Base-by-base conservation (phyloP, 2,329 filamentous ascomycete species). In the Beauveria medogensis region DNA sequence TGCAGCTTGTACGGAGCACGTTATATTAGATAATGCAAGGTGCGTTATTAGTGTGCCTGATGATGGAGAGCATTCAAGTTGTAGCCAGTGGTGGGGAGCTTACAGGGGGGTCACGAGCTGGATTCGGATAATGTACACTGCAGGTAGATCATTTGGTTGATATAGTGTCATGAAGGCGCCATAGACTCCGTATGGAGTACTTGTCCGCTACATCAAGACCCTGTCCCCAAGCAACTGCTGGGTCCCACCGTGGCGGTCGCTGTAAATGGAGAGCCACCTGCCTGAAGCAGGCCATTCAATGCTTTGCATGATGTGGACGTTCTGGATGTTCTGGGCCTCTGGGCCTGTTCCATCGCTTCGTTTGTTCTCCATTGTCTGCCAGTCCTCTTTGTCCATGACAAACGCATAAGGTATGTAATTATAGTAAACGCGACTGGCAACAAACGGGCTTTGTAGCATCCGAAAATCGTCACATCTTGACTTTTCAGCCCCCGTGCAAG, bases 1-100 rank as follows among this genome's bases (percentile, higher is more conserved):
- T 69, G 26, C 68, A 70, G 53, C 55, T 65, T 37, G 34, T 16
- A 37, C 34, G 18, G 58, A 63, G 34, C 12, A 37, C 34, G 24
- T 53, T 53, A 63, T 57, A 67, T 65, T 52, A 53, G 54, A 43
- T 20, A 24, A 37, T 46, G 37, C 55, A 22, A 18, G 18, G 34
- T 37, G 34, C 34, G 34, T 37, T 37, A 37, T 37, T 37, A 37
- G 34, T 37, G 30, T 34, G 30, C 30, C 30, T 34, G 12, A 34
- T 34, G 30, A 34, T 34, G 30, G 34, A 14, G 30, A 14, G 30
- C 5, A 14, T 34, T 34, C 12, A 34, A 34, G 30, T 14, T 34
- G 30, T 14, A 14, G 30, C 30, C 30, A 34, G 12, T 34, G 30
- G 30, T 14, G 34, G 12, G 34, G 34, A 37, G 34, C 14, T 37